A percentile compares a stretch with the other conserved stretches of the same genome.
Conservation (phyloP, 371 early-diverging fungal species). For the Mortierella sp. region DNA sequence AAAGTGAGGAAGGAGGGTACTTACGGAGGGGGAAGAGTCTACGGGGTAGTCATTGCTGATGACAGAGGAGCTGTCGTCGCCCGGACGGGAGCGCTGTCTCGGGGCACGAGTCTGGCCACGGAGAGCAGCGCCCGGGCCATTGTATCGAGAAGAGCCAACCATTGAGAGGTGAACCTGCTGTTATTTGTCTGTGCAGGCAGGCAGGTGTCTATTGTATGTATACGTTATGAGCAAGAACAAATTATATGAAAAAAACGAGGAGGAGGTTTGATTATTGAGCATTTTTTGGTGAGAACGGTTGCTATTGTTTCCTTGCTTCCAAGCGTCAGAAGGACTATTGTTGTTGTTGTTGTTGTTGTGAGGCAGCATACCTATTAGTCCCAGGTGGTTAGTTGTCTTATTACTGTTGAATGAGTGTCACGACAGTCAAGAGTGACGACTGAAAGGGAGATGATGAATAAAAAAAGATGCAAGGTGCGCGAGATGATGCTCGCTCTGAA, state of each 20-base stretch:
- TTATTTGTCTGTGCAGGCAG: too few relatives aligned
- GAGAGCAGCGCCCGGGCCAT: conserved; percentile 52
- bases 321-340: not conserved
- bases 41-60: conserved; percentile 4
- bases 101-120: conserved; percentile 53
- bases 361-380: not conserved
- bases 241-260: not conserved
- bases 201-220: not conserved
- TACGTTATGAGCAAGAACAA: not conserved
- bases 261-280: not conserved
- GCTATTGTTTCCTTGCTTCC: not conserved
- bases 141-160: conserved; percentile 39
- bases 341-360: not conserved
- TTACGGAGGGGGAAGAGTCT: conserved; percentile 19
- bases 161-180: conserved; percentile 10
- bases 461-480: not conserved
- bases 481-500: not conserved
- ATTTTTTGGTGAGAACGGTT: not conserved
- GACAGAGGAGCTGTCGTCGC: conserved; percentile 19
- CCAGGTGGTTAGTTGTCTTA: not conserved
- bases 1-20: not conserved
- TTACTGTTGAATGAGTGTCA: not conserved
- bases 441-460: not conserved
- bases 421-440: not conserved
- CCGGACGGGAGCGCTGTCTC: conserved; percentile 23